Evolutionary conservation across 2,329 filamentous ascomycete species (phyloP).

Genomic region (Pseudogymnoascus pannorum): DNA sequence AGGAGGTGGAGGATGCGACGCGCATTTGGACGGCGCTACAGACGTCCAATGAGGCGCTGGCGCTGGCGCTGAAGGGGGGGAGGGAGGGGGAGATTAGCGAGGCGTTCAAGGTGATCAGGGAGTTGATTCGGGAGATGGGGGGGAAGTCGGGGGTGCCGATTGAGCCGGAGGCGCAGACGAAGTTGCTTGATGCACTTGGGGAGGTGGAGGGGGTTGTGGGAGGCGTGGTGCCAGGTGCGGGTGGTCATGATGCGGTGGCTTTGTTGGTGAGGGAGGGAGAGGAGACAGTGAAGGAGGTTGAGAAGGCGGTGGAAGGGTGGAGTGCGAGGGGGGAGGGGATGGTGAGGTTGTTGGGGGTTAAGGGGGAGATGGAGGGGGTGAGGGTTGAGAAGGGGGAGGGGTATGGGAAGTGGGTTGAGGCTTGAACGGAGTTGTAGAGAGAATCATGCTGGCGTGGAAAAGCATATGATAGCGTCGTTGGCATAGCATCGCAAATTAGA

Average conservation of each 20-base stretch:
- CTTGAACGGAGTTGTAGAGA: no score
- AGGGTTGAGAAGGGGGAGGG: conserved; percentile 33
- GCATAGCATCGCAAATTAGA: neutral
- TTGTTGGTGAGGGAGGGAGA: conserved; percentile 69
- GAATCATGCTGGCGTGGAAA: no score
- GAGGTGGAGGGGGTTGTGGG: conserved; percentile 72
- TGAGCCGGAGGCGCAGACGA: conserved; percentile 80
- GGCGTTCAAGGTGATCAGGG: conserved; percentile 46
- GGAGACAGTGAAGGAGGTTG: conserved; percentile 53
- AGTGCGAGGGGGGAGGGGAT: conserved; percentile 48
- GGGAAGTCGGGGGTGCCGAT: conserved; percentile 69
- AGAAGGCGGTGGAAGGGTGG: conserved; percentile 59
- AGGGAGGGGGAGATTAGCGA: conserved; percentile 36
- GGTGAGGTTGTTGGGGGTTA: conserved; percentile 62
- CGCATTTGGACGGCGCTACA: conserved; percentile 71
- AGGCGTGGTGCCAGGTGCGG: conserved; percentile 88
- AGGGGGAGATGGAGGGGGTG: no score
- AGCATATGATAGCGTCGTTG: neutral
- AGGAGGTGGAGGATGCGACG: conserved; percentile 56
- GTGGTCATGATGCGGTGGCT: conserved; percentile 85
- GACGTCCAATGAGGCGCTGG: conserved; percentile 63
- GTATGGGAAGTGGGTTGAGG: neutral
- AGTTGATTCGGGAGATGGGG: conserved; percentile 71
- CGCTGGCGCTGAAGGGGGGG: conserved; percentile 48
- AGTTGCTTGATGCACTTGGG: conserved; percentile 69